phyloP scores from a whole-genome alignment of 768 basidiomycete genomes.

The Russula olivacea region DNA sequence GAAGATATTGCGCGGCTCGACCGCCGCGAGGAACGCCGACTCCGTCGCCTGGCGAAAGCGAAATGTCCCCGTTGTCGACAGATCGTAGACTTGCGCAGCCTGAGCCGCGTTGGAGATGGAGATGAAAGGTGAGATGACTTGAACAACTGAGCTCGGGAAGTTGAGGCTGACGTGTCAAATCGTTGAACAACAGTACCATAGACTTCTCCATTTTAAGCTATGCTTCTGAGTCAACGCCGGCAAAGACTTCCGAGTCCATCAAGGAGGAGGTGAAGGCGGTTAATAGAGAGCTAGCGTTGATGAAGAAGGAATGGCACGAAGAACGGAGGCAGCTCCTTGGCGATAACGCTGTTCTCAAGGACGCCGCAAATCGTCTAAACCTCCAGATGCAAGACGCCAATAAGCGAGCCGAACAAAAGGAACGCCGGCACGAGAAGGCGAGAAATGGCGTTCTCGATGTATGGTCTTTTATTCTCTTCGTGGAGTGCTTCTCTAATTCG shows the following conservation, averaged over 20 bases:
- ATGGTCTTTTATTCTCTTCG: slow-evolving; percentile 24
- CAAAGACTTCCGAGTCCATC: slow-evolving; percentile 59
- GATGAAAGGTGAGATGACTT: slow-evolving; percentile 54
- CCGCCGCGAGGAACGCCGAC: slow-evolving; percentile 64
- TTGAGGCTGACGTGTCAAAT: not conserved
- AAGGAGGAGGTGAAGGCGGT: slow-evolving; percentile 54
- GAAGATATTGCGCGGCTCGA: slow-evolving; percentile 61
- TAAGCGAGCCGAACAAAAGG: slow-evolving; percentile 52
- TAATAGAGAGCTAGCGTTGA: slow-evolving; percentile 53
- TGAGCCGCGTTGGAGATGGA: slow-evolving; percentile 37
- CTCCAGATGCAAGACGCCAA: slow-evolving; percentile 52
- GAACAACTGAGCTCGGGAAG: not conserved
- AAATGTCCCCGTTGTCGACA: slow-evolving; percentile 66
- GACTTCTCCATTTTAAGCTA: slow-evolving; percentile 46
- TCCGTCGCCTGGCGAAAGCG: slow-evolving; percentile 51
- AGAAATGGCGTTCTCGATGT: slow-evolving; percentile 52
- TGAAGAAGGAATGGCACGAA: slow-evolving; percentile 67
- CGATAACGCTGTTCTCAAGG: slow-evolving; percentile 68
- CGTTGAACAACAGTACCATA: slow-evolving; percentile 40
- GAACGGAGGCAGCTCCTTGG: slow-evolving; percentile 57
- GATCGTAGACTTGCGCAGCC: slow-evolving; percentile 48
- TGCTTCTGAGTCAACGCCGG: slow-evolving; percentile 56
- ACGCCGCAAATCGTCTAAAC: slow-evolving; percentile 62
- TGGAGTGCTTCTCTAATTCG: slow-evolving; percentile 5
- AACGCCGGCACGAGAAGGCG: slow-evolving; percentile 44